phyloP scores from a whole-genome alignment of 225 moss, liverwort and hornwort species.

The Marchantia polymorpha region DNA sequence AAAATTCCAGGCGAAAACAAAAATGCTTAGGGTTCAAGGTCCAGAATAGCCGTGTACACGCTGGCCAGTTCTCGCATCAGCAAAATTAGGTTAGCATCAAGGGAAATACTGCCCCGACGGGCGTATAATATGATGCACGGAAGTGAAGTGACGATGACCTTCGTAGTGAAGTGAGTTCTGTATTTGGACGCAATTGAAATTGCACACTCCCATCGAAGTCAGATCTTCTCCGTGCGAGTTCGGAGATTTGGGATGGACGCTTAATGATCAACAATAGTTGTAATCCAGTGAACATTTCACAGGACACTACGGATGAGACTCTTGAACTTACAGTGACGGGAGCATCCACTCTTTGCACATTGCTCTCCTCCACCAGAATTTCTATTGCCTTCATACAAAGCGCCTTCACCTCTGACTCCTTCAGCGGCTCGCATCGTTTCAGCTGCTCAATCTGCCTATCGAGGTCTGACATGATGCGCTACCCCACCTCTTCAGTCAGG shows the following conservation, averaged over 20 bases:
- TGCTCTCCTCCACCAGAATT: conserved; percentile 99
- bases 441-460: conserved; percentile 99
- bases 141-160: not conserved
- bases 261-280: not conserved
- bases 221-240: not conserved
- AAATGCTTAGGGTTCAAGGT: conserved; percentile 7
- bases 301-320: not conserved
- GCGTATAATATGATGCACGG: not conserved
- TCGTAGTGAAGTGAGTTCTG: not conserved
- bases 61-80: not conserved
- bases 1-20: not conserved
- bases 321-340: conserved; percentile 82
- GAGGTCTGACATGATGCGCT: conserved; percentile 84
- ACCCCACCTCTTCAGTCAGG: conserved; percentile 12
- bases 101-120: not conserved
- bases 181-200: not conserved
- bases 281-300: not conserved
- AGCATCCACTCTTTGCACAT: conserved; percentile 98
- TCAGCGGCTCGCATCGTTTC: conserved; percentile 94
- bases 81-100: conserved; percentile 9
- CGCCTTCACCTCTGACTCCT: conserved; percentile 98
- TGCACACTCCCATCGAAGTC: not conserved
- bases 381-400: conserved; percentile 98
- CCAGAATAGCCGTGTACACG: not conserved
- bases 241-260: not conserved